Conservation (phyloP, 139 green algal genomes). For the Chlorella sorokiniana region DNA sequence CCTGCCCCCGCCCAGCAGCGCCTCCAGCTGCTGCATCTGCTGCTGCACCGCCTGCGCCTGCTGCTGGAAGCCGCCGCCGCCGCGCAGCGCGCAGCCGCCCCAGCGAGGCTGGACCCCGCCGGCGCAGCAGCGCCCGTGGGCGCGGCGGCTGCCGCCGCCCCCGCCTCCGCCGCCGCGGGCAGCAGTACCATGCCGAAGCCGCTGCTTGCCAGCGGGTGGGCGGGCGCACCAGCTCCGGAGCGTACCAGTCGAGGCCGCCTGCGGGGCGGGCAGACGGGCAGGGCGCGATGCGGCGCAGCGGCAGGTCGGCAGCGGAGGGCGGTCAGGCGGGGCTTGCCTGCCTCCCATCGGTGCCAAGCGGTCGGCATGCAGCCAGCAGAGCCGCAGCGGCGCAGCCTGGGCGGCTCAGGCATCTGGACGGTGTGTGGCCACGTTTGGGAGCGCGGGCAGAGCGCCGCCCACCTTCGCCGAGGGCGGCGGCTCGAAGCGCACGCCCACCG, state of each 20-base stretch:
- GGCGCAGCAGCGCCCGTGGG: background rate
- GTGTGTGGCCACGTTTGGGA: no score
- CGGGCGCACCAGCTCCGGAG: background rate
- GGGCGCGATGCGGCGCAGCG: no score
- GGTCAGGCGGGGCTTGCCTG: no score
- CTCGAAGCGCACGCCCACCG: conserved; percentile 1
- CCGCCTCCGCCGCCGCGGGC: background rate
- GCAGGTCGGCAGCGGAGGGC: background rate
- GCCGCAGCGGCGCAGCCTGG: background rate
- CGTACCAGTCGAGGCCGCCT: background rate
- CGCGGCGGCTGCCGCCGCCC: background rate
- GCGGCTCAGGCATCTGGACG: no score
- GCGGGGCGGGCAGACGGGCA: background rate
- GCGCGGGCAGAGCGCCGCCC: background rate
- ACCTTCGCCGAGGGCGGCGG: conserved; percentile 10
- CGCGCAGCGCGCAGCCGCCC: no score
- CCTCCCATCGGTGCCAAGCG: no score
- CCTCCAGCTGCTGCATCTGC: background rate
- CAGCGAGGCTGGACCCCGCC: no score
- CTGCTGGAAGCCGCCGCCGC: background rate
- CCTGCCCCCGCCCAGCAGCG: background rate
- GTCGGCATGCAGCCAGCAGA: background rate
- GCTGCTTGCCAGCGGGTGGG: background rate
- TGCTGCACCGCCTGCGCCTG: background rate
- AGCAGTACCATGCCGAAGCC: conserved; percentile 18